phyloP scores from a whole-genome alignment of 2,329 filamentous ascomycete genomes.

The Claviceps digitariae region DNA sequence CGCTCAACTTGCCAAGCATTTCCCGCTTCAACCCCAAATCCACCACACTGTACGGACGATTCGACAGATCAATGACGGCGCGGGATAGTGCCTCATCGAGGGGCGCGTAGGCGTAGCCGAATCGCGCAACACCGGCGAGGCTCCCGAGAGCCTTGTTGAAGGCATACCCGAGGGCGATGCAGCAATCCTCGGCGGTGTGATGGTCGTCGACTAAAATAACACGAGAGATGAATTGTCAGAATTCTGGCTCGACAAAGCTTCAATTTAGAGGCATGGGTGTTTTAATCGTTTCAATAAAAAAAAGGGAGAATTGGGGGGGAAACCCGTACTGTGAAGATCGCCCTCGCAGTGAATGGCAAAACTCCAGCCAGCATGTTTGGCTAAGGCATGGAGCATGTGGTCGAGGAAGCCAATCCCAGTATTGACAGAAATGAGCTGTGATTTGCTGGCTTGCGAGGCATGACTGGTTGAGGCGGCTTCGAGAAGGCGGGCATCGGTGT shows the following conservation, averaged over 20 bases:
- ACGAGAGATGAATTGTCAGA: neutral
- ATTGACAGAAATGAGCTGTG: slow-evolving; percentile 75
- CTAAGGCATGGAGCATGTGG: slow-evolving; percentile 95
- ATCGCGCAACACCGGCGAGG: slow-evolving; percentile 71
- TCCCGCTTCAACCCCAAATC: slow-evolving; percentile 78
- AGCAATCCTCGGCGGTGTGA: slow-evolving; percentile 93
- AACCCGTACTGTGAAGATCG: slow-evolving; percentile 69
- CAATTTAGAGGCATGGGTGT: too few relatives aligned
- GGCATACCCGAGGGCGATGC: slow-evolving; percentile 75
- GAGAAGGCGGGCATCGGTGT: slow-evolving; percentile 43
- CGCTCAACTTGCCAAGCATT: slow-evolving; percentile 84
- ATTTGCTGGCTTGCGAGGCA: slow-evolving; percentile 70
- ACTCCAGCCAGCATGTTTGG: slow-evolving; percentile 94
- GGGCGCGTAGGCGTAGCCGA: slow-evolving; percentile 83
- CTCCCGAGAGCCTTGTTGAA: slow-evolving; percentile 71
- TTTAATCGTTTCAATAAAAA: too few relatives aligned
- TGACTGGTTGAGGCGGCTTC: slow-evolving; percentile 45
- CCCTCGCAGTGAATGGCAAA: slow-evolving; percentile 70
- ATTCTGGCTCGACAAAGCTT: too few relatives aligned
- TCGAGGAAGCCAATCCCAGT: slow-evolving; percentile 96
- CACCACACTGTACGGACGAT: slow-evolving; percentile 74
- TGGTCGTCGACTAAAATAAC: slow-evolving; percentile 92
- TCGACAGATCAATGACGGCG: slow-evolving; percentile 88
- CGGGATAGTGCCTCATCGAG: slow-evolving; percentile 91
- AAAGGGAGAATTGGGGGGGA: neutral